Percentiles rank a stretch among this genome's conserved stretches.
Conservation (phyloP, 306 rosid genomes). For the Prunus mongolica region DNA sequence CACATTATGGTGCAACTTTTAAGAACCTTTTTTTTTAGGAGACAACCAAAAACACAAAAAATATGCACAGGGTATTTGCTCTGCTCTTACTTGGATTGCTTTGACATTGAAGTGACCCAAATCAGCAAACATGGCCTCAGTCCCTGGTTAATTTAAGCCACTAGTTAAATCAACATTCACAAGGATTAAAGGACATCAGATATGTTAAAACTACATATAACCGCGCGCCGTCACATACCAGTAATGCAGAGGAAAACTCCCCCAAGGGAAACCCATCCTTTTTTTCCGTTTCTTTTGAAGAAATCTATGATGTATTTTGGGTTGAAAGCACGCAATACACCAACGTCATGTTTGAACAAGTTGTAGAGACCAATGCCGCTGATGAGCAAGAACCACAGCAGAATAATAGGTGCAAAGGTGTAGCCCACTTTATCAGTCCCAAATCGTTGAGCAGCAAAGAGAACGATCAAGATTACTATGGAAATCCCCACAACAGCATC, state of each 20-base stretch:
- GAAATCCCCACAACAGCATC: slow-evolving; percentile 54
- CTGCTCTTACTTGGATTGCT: slow-evolving; percentile 61
- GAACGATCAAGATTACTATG: slow-evolving; percentile 35
- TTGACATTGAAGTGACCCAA: slow-evolving; percentile 76
- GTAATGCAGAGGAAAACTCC: slow-evolving; percentile 61
- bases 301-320: slow-evolving; percentile 42
- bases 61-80: too few relatives aligned
- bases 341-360: slow-evolving; percentile 43
- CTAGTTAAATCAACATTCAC: neutral
- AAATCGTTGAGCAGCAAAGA: slow-evolving; percentile 44
- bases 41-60: too few relatives aligned
- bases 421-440: slow-evolving; percentile 69
- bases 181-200: neutral
- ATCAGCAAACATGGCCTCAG: slow-evolving; percentile 97
- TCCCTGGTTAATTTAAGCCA: slow-evolving; percentile 28
- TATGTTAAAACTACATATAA: neutral
- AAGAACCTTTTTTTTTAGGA: too few relatives aligned
- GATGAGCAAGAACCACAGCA: slow-evolving; percentile 51
- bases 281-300: slow-evolving; percentile 45
- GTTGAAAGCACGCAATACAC: slow-evolving; percentile 53
- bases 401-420: slow-evolving; percentile 49
- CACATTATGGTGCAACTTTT: neutral
- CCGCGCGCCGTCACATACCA: slow-evolving; percentile 6
- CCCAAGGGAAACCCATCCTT: slow-evolving; percentile 61
- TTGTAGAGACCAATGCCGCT: slow-evolving; percentile 56